Evolutionary conservation across 352 stramenopile species (phyloP), one percentile per base, ranked within the genome.

Genomic region (Phytophthora macrochlamydospora): DNA sequence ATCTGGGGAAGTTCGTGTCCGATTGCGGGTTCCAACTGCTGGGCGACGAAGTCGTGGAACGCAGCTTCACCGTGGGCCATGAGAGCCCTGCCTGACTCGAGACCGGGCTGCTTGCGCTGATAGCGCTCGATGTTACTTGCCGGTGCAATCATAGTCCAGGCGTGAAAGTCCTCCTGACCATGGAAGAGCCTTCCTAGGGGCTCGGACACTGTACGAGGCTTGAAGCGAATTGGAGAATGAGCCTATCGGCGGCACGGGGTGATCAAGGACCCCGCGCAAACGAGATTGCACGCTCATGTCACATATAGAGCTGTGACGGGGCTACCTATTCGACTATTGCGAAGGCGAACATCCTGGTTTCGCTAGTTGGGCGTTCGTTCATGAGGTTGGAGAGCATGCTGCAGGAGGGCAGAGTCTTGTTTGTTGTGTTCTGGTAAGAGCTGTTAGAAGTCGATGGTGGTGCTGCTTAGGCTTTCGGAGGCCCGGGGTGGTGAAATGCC

Each of bases 1-100:
- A 79, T 71, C 46, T 79, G 67, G 9, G 65, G 71, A 12, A 83
- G 45, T 51, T 7, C 8, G 28, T 58, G 67, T 18, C 73, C 69
- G 4, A 71, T 9, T 33, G 73, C 58, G 28, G 51, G 37, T 46
- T 78, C 69, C 3, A 81, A 40, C 30, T 75, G 52, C 1, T 59
- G 48, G 6, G 57, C 56, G 7, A 81, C 31, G 50, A 61, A 67
- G 24, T 70, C 54, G 57, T 81, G 58, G 46, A 78, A 73, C 3
- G 53, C 59, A 31, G 62, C 64, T 12, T 65, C 55, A n/a, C 73
- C 69, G 13, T 77, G 14, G 3, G 53, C 33, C 68, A 76, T 76
- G 30, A 76, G 56, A 5, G 57, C 51, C 18, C 58, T 55, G 4
- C 64, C 64, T 18, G 57, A 71, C 28, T 69, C 54, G 13, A 69